Conservation (phyloP, 768 basidiomycete genomes). For the Cyclocybe aegerita region DNA sequence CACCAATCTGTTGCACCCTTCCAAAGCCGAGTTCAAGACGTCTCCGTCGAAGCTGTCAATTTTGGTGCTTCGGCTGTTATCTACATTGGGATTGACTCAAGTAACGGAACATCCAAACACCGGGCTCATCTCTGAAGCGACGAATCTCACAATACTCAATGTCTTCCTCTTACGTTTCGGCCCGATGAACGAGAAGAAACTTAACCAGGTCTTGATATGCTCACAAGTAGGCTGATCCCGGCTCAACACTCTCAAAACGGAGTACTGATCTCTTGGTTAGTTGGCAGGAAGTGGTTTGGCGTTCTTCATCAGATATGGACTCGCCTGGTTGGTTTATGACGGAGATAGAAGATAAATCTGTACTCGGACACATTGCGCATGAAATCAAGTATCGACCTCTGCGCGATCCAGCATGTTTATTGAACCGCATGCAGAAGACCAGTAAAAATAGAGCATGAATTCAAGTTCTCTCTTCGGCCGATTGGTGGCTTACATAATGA, state of each 20-base stretch:
- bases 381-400: neutral
- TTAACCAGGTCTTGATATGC: slow-evolving; percentile 71
- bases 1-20: slow-evolving; percentile 79
- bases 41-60: slow-evolving; percentile 56
- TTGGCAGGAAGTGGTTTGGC: slow-evolving; percentile 75
- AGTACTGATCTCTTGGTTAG: slow-evolving; percentile 31
- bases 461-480: too few relatives aligned
- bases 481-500: too few relatives aligned
- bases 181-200: slow-evolving; percentile 79
- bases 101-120: slow-evolving; percentile 55
- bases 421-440: too few relatives aligned
- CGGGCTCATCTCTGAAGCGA: slow-evolving; percentile 64
- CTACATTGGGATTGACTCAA: slow-evolving; percentile 63
- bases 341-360: slow-evolving; percentile 66
- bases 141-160: slow-evolving; percentile 92
- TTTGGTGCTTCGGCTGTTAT: slow-evolving; percentile 57
- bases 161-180: slow-evolving; percentile 78
- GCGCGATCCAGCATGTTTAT: too few relatives aligned
- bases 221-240: slow-evolving; percentile 58
- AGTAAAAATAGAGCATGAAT: too few relatives aligned
- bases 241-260: slow-evolving; percentile 8
- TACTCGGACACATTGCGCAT: neutral
- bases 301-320: slow-evolving; percentile 86
- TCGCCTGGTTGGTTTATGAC: slow-evolving; percentile 88
- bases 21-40: slow-evolving; percentile 58